Percentiles rank a stretch among this genome's conserved stretches.
Conservation (phyloP, 2,329 filamentous ascomycete genomes). For the Ophiosphaerella narmari region DNA sequence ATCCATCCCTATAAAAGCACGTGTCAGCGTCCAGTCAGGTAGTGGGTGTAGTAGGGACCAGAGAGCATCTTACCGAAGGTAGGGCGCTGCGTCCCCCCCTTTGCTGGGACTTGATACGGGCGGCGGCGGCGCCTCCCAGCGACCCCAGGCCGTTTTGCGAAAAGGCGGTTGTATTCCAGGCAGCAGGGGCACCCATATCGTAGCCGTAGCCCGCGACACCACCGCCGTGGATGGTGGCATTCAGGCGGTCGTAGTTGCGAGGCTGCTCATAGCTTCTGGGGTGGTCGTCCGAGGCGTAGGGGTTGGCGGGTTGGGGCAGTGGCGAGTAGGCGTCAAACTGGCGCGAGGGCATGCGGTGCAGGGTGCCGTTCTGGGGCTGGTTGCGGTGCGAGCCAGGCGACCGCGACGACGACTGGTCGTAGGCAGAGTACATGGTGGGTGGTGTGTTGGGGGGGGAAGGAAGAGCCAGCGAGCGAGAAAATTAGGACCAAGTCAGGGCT, state of each 20-base stretch:
- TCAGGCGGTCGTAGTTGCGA: constrained; percentile 64
- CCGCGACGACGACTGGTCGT: constrained; percentile 59
- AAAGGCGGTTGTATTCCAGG: constrained; percentile 79
- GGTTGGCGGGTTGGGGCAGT: constrained; percentile 59
- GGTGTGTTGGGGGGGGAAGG: constrained; percentile 18
- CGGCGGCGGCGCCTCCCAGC: constrained; percentile 54
- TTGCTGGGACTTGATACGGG: constrained; percentile 60
- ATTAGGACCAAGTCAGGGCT: constrained; percentile 25
- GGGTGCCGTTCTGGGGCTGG: constrained; percentile 58
- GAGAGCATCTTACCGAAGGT: constrained; percentile 67
- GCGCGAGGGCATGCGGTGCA: constrained; percentile 74
- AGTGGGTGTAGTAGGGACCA: too few relatives aligned
- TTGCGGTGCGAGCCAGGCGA: constrained; percentile 76
- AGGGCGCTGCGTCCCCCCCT: constrained; percentile 63
- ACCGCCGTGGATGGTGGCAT: constrained; percentile 61
- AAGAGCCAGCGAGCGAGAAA: constrained; percentile 22
- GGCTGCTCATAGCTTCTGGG: constrained; percentile 54
- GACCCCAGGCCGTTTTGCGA: constrained; percentile 69
- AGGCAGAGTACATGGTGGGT: constrained; percentile 43
- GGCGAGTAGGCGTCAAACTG: constrained; percentile 76
- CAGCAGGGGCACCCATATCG: constrained; percentile 70
- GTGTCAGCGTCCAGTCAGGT: constrained; percentile 2
- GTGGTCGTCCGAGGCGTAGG: constrained; percentile 73
- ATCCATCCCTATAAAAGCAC: constrained; percentile 63
- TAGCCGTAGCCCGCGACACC: constrained; percentile 61